Conservation (phyloP, 2,329 filamentous ascomycete genomes). For the Acrodontium crateriforme region DNA sequence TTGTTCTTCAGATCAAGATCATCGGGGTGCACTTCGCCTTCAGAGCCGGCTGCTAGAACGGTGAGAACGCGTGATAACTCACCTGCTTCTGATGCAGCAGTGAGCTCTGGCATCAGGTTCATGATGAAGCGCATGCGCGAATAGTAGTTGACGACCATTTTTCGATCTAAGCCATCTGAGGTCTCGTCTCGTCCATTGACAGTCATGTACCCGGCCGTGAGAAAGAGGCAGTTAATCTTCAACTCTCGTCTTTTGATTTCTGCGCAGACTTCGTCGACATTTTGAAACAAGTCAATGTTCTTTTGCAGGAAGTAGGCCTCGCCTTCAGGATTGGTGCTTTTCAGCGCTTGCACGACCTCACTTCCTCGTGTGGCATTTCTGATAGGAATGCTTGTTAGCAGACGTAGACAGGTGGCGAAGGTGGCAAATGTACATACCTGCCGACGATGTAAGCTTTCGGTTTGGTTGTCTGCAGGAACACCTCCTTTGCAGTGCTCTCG, state of each 20-base stretch:
- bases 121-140: constrained; percentile 42
- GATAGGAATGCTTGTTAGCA: constrained; percentile 1
- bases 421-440: constrained; percentile 12
- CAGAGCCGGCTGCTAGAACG: constrained; percentile 41
- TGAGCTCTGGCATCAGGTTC: constrained; percentile 44
- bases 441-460: constrained; percentile 32
- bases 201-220: constrained; percentile 37
- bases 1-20: constrained; percentile 33
- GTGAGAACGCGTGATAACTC: constrained; percentile 40
- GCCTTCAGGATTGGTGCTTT: constrained; percentile 24
- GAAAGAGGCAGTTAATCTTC: constrained; percentile 41
- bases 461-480: constrained; percentile 25
- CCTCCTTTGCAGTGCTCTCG: constrained; percentile 28
- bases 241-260: constrained; percentile 38
- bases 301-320: constrained; percentile 27
- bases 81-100: constrained; percentile 23
- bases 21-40: constrained; percentile 34
- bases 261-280: constrained; percentile 30
- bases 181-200: constrained; percentile 36
- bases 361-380: constrained; percentile 26
- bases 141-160: constrained; percentile 41
- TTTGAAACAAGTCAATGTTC: constrained; percentile 27
- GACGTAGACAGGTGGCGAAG: not conserved
- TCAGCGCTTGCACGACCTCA: constrained; percentile 24
- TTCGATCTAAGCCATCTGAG: constrained; percentile 41